Evolutionary conservation across 2,329 filamentous ascomycete species (phyloP).

Genomic region (Sclerotinia minor): DNA sequence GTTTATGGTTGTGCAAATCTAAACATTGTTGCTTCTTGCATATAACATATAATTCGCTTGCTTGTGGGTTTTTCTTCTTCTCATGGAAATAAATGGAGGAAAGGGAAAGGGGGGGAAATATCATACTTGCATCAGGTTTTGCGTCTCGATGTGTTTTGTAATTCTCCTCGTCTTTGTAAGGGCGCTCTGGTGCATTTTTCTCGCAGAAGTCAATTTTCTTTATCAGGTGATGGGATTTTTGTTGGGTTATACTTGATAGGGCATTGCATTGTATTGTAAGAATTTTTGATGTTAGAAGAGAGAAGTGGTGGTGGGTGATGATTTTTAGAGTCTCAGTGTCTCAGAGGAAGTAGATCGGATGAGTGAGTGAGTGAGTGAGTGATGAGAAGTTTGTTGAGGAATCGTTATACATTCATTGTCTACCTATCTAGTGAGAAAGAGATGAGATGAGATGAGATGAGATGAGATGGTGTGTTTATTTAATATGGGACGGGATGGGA

Average conservation of each 20-base stretch:
- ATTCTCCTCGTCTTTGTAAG: background rate
- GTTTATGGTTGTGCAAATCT: constrained; percentile 13
- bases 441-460: background rate
- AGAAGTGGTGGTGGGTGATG: no score
- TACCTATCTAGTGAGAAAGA: background rate
- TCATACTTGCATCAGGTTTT: constrained; percentile 11
- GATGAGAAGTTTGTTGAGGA: background rate
- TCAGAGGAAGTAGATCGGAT: background rate
- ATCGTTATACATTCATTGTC: background rate
- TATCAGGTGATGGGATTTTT: constrained; percentile 16
- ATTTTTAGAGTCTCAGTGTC: background rate
- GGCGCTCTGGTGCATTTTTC: constrained; percentile 6
- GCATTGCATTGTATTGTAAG: constrained; percentile 8
- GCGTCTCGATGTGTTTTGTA: background rate
- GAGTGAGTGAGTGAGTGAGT: background rate
- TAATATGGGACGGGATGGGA: background rate
- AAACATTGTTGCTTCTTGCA: constrained; percentile 18
- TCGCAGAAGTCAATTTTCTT: constrained; percentile 19
- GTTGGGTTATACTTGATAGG: constrained; percentile 12
- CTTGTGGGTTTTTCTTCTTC: background rate
- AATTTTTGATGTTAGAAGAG: background rate
- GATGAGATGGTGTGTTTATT: background rate
- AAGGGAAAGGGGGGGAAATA: background rate
- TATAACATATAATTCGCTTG: constrained; percentile 20
- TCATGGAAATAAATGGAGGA: background rate